phyloP scores from a whole-genome alignment of 768 basidiomycete species.

The Termitomyces sp. region DNA sequence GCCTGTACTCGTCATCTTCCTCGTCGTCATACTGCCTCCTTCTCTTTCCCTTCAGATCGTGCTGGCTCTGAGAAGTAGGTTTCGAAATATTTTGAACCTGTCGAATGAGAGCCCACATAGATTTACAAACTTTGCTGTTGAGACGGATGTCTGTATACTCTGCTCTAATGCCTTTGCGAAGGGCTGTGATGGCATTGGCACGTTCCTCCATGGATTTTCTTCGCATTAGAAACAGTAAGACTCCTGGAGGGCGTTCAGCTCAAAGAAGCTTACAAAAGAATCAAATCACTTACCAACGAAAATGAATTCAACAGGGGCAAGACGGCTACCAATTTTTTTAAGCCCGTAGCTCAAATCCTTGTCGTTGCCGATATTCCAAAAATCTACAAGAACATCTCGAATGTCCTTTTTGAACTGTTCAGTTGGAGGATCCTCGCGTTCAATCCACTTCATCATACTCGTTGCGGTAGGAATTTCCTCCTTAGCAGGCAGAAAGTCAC shows the following conservation, averaged over 20 bases:
- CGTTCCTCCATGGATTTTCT: slow-evolving; percentile 36
- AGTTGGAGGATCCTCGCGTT: slow-evolving; percentile 34
- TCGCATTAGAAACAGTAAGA: slow-evolving; percentile 54
- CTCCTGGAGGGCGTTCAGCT: slow-evolving; percentile 35
- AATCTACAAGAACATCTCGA: slow-evolving; percentile 43
- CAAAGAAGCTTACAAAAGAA: background rate
- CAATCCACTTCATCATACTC: slow-evolving; percentile 53
- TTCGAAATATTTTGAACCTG: slow-evolving; percentile 26
- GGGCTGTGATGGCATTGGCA: slow-evolving; percentile 48
- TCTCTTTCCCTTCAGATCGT: slow-evolving; percentile 20
- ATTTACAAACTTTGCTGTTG: slow-evolving; percentile 47
- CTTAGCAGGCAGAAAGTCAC: slow-evolving; percentile 45
- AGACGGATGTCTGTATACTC: slow-evolving; percentile 60
- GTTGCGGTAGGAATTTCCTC: slow-evolving; percentile 43
- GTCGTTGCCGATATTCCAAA: slow-evolving; percentile 47
- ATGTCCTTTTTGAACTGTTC: slow-evolving; percentile 49
- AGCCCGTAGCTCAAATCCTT: slow-evolving; percentile 40
- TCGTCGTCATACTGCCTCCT: slow-evolving; percentile 26
- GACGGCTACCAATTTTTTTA: slow-evolving; percentile 44
- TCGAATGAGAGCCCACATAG: slow-evolving; percentile 54
- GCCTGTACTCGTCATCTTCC: slow-evolving; percentile 42
- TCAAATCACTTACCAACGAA: slow-evolving; percentile 57
- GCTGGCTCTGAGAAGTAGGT: slow-evolving; percentile 11
- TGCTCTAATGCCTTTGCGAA: slow-evolving; percentile 52
- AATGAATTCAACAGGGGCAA: slow-evolving; percentile 74